Evolutionary conservation across 371 early-diverging fungal species (phyloP).

Genomic region (Funneliformis caledonium): DNA sequence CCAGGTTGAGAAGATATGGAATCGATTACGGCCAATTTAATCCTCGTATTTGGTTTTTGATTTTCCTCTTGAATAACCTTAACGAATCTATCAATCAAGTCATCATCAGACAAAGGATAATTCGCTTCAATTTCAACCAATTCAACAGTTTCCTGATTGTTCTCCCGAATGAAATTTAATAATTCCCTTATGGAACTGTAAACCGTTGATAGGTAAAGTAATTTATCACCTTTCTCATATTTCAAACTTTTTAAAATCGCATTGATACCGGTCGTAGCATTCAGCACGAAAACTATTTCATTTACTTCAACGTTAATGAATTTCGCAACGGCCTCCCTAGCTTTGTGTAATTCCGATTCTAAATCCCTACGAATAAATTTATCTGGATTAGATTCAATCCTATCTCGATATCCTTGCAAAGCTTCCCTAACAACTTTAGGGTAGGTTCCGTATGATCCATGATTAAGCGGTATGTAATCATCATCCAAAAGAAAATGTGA

Average conservation of each 20-base stretch:
- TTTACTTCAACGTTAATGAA: slow-evolving; percentile 46
- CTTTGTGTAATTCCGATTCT: slow-evolving; percentile 35
- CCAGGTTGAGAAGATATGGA: slow-evolving; percentile 63
- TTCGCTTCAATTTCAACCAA: slow-evolving; percentile 46
- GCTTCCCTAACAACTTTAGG: slow-evolving; percentile 35
- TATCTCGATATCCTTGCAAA: slow-evolving; percentile 34
- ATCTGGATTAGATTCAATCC: slow-evolving; percentile 38
- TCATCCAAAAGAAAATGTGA: slow-evolving; percentile 32
- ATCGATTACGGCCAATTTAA: slow-evolving; percentile 62
- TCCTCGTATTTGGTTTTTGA: slow-evolving; percentile 47
- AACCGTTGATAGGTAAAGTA: slow-evolving; percentile 51
- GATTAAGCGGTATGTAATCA: slow-evolving; percentile 35
- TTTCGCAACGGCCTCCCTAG: slow-evolving; percentile 44
- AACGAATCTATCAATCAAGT: slow-evolving; percentile 26
- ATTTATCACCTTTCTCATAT: slow-evolving; percentile 46
- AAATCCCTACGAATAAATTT: slow-evolving; percentile 20
- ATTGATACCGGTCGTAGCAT: slow-evolving; percentile 50
- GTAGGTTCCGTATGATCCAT: slow-evolving; percentile 39
- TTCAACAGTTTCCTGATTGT: slow-evolving; percentile 39
- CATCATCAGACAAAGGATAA: slow-evolving; percentile 48
- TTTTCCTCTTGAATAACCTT: slow-evolving; percentile 29
- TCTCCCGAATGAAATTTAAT: slow-evolving; percentile 49
- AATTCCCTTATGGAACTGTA: slow-evolving; percentile 55
- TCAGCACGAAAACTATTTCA: slow-evolving; percentile 49
- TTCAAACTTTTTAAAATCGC: slow-evolving; percentile 46